Conservation (phyloP, 2,329 filamentous ascomycete species). For the Sporothrix phasma region DNA sequence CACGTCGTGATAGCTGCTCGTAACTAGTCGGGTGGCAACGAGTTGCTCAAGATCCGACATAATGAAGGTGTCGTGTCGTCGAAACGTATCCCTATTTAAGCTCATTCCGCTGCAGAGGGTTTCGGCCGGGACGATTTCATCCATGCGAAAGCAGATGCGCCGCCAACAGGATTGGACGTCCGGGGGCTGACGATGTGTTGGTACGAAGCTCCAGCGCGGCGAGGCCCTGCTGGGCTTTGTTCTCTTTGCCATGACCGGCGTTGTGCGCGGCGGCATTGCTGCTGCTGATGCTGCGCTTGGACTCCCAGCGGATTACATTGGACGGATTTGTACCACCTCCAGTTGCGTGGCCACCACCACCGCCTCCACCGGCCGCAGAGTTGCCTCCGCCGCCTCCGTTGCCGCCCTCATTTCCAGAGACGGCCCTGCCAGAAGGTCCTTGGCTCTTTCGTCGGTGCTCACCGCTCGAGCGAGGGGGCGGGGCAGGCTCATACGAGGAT, state of each 20-base stretch:
- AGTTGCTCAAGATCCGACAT: background rate
- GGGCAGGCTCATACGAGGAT: conserved; percentile 42
- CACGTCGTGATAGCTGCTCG: background rate
- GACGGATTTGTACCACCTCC: conserved; percentile 5
- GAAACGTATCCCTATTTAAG: background rate
- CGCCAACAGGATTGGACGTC: conserved; percentile 73
- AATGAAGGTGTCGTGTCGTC: background rate
- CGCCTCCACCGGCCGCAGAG: conserved; percentile 14
- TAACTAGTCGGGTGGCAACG: background rate
- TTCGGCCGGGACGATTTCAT: conserved; percentile 53
- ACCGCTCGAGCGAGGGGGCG: conserved; percentile 34
- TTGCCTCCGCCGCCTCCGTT: background rate
- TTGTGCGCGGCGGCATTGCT: conserved; percentile 27
- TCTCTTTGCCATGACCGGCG: conserved; percentile 27
- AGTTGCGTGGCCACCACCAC: conserved; percentile 18
- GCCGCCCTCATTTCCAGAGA: conserved; percentile 7
- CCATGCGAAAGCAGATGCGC: conserved; percentile 92
- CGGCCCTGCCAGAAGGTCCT: conserved; percentile 17
- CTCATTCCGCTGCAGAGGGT: conserved; percentile 16
- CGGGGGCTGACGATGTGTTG: conserved; percentile 37
- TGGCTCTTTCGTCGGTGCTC: conserved; percentile 49
- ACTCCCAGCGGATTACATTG: conserved; percentile 37
- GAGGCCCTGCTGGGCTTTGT: conserved; percentile 24
- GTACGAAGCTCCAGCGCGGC: conserved; percentile 25
- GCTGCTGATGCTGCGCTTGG: conserved; percentile 38